Evolutionary conservation across 2,329 filamentous ascomycete species (phyloP).

Genomic region (Aspergillus neoniger): DNA sequence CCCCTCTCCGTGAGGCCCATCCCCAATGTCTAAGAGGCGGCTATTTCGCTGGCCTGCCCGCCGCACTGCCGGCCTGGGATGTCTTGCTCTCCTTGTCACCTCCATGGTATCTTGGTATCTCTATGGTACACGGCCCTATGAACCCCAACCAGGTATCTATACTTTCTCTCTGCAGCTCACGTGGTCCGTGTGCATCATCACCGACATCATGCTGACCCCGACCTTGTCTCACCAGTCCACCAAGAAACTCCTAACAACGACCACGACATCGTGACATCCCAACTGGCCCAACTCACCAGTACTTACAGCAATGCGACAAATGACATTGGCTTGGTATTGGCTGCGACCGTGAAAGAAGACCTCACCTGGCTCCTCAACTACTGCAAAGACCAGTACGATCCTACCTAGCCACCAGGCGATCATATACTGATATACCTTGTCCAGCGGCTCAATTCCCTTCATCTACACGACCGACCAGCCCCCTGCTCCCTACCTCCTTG

Average conservation of each 20-base stretch:
- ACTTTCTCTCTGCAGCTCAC: too few relatives aligned
- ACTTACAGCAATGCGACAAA: constrained; percentile 18
- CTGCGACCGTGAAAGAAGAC: constrained; percentile 22
- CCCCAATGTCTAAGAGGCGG: constrained; percentile 20
- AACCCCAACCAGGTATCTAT: constrained; percentile 15
- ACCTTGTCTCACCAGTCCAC: background rate
- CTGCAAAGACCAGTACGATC: constrained; percentile 22
- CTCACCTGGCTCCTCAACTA: constrained; percentile 25
- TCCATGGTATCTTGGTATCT: constrained; percentile 16
- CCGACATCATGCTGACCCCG: constrained; percentile 11
- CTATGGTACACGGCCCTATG: constrained; percentile 14
- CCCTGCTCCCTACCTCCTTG: constrained; percentile 26
- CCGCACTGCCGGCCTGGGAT: constrained; percentile 17
- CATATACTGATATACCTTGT: background rate
- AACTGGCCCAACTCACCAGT: constrained; percentile 21
- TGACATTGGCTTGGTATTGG: constrained; percentile 21
- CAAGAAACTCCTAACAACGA: constrained; percentile 8
- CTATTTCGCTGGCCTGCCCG: constrained; percentile 24
- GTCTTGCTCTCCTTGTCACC: constrained; percentile 19
- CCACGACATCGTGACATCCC: constrained; percentile 14
- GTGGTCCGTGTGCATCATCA: background rate
- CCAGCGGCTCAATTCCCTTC: constrained; percentile 24
- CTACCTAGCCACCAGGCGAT: background rate
- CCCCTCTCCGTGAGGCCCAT: background rate
- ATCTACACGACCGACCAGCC: constrained; percentile 32